Percentiles rank a stretch among this genome's conserved stretches.
phyloP scores from a whole-genome alignment of 2,329 filamentous ascomycete species.

The Claviceps arundinis region DNA sequence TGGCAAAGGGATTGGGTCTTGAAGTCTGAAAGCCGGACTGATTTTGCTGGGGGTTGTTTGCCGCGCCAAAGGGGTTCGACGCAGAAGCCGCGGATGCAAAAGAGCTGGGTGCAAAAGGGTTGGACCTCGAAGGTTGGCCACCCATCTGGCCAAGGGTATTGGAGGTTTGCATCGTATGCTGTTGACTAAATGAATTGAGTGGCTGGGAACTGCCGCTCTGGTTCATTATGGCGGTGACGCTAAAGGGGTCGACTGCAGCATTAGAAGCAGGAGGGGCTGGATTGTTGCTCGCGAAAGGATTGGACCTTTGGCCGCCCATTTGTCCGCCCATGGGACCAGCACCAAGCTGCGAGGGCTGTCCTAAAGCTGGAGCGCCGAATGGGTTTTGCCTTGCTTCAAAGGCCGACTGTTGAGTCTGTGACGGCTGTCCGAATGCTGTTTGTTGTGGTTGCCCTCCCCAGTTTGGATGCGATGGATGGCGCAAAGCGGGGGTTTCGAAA shows the following conservation, averaged over 20 bases:
- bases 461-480: conserved; percentile 21
- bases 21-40: no score
- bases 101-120: conserved; percentile 13
- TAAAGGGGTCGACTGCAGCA: conserved; percentile 16
- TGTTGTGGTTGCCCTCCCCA: conserved; percentile 10
- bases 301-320: conserved; percentile 25
- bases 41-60: conserved; percentile 7
- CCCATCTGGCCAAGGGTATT: conserved; percentile 13
- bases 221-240: conserved; percentile 2
- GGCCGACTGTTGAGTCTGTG: conserved; percentile 27
- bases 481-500: conserved; percentile 21
- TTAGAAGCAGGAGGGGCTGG: not conserved
- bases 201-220: not conserved
- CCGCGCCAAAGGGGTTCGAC: conserved; percentile 13
- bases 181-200: conserved; percentile 11
- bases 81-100: no score
- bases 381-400: conserved; percentile 21
- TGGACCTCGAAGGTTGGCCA: conserved; percentile 7
- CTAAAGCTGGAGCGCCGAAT: conserved; percentile 21
- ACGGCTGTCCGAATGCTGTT: conserved; percentile 27
- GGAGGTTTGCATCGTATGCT: not conserved
- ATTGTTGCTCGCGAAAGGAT: conserved; percentile 18
- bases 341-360: conserved; percentile 19
- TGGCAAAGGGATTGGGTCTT: no score
- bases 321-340: conserved; percentile 8